Evolutionary conservation across 768 basidiomycete species (phyloP), one percentile per base, ranked within the genome.

Genomic region (Cystobasidium tubakii): DNA sequence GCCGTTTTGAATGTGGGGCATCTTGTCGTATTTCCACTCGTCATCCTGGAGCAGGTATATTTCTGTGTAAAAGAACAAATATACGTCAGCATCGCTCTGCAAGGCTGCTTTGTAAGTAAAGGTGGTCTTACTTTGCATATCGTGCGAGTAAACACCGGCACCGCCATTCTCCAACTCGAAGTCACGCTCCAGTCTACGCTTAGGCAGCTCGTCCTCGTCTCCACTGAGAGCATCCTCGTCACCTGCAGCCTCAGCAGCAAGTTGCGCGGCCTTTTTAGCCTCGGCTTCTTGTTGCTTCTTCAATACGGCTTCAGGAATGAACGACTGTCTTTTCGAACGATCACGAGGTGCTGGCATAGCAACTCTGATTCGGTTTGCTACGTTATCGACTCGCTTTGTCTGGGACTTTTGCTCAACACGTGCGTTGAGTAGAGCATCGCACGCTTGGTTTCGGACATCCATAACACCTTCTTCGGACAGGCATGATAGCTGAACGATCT

Each of bases 1-100:
- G 83, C 96, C 96, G 77, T 97, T 88, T 88, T 92, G 88, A 79
- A 99, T 91, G 81, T 99, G 96, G n/a, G 96, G 96, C n/a, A 98
- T 89, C 76, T 87, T 85, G 79, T 99, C 96, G 83, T 87, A 84
- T 84, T 96, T 99, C 96, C 96, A 99, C 54, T 90, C 89, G 43
- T 90, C 87, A 80, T 96, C 88, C 27, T 87, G 85, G 73, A 99
- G 87, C 31, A 96, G 73, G 82, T 96, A 98, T 81, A 91, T 86
- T 85, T 92, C 94, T 97, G 83, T 62, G 76, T 55, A 75, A 19
- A 69, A 31, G 31, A 46, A n/a, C 1, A 63, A 39, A 15, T 39
- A 39, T 39, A 39, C 15, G 39, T 39, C 39, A 39, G 39, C 15
- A 15, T 39, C 39, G 15, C 15, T 39, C 15, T 39, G 15, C 39